Evolutionary conservation across 139 green algal genomes (phyloP).

Genomic region (Micromonas pusilla): DNA sequence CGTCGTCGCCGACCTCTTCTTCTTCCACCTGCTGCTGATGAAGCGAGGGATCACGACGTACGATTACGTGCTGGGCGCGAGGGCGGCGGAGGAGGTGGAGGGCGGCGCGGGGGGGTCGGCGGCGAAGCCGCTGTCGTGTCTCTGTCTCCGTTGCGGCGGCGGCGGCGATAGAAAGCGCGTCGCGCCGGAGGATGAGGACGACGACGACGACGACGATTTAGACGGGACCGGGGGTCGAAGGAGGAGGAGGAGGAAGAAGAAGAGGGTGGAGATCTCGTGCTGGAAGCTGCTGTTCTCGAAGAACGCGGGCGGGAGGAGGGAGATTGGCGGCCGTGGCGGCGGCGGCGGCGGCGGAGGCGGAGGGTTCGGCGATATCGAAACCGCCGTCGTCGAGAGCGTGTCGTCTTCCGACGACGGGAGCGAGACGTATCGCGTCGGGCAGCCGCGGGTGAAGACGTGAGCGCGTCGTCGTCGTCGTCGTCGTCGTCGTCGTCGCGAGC

Average conservation of each 20-base stretch:
- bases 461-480: background rate
- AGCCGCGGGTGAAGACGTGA: too few relatives aligned
- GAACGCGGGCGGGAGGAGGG: too few relatives aligned
- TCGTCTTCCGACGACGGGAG: too few relatives aligned
- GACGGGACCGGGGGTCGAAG: background rate
- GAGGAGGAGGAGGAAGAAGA: background rate
- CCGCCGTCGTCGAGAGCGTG: too few relatives aligned
- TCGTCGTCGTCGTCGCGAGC: background rate
- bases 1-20: conserved; percentile 54
- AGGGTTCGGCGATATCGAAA: too few relatives aligned
- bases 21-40: conserved; percentile 59
- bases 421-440: too few relatives aligned
- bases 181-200: background rate
- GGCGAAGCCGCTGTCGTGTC: background rate
- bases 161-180: background rate
- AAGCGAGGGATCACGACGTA: conserved; percentile 56
- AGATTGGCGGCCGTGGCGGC: too few relatives aligned
- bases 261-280: background rate
- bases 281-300: background rate
- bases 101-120: too few relatives aligned
- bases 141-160: too few relatives aligned
- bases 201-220: background rate
- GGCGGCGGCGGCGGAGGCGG: too few relatives aligned
- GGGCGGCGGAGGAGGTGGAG: background rate
- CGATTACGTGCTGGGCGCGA: conserved; percentile 55